Conservation (phyloP, 2,329 filamentous ascomycete species). For the Akanthomyces dipterigenus region DNA sequence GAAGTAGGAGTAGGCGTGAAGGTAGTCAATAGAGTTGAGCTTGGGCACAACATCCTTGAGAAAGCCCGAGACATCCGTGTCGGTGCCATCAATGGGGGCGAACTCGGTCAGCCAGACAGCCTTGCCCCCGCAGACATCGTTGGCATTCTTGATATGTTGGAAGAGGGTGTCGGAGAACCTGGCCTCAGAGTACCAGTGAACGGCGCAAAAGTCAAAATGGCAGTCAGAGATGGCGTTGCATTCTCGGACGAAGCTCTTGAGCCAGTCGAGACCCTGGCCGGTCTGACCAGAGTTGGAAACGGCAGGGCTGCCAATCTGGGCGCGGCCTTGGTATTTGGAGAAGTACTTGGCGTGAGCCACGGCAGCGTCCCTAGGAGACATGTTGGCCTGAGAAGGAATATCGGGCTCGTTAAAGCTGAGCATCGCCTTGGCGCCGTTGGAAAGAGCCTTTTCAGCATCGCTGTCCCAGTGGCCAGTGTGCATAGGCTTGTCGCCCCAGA, state of each 20-base stretch:
- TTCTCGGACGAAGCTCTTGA: constrained; percentile 43
- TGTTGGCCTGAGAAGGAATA: constrained; percentile 50
- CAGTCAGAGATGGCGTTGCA: constrained; percentile 42
- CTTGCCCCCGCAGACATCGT: constrained; percentile 39
- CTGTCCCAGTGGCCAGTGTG: constrained; percentile 43
- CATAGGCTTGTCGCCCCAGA: constrained; percentile 46
- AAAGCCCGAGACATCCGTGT: constrained; percentile 39
- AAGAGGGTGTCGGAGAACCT: constrained; percentile 45
- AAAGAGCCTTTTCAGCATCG: constrained; percentile 46
- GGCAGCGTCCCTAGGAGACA: constrained; percentile 47
- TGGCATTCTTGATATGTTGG: constrained; percentile 41
- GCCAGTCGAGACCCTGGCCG: constrained; percentile 50
- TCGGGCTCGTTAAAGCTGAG: constrained; percentile 71
- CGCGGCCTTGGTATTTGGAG: constrained; percentile 47
- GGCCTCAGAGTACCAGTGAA: constrained; percentile 57
- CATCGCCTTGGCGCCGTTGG: constrained; percentile 47
- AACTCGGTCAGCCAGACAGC: constrained; percentile 62
- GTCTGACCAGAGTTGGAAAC: constrained; percentile 51
- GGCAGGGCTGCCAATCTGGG: constrained; percentile 50
- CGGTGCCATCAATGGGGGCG: constrained; percentile 38
- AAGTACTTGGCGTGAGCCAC: constrained; percentile 45
- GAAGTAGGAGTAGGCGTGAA: constrained; percentile 53
- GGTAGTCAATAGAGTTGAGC: constrained; percentile 43
- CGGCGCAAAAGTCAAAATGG: constrained; percentile 51
- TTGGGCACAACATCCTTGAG: constrained; percentile 40